Evolutionary conservation across 2,329 filamentous ascomycete genomes (phyloP).

Genomic region (Colletotrichum incanum): DNA sequence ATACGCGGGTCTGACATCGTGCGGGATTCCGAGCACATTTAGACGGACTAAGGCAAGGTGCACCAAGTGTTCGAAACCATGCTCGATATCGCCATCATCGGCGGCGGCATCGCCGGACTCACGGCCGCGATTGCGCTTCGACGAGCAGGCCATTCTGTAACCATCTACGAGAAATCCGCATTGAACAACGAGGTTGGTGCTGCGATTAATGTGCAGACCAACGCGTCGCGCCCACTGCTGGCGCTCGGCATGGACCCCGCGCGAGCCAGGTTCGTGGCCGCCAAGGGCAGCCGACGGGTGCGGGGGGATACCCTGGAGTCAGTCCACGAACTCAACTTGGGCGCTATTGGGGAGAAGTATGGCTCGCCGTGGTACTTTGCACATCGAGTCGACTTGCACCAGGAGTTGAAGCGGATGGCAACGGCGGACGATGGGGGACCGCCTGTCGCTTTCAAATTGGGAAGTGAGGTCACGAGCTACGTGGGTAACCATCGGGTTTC

Average conservation of each 20-base stretch:
- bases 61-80: neutral
- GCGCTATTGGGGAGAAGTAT: constrained; percentile 8
- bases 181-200: constrained; percentile 57
- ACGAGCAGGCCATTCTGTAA: constrained; percentile 52
- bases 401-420: constrained; percentile 53
- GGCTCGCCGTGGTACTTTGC: constrained; percentile 50
- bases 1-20: neutral
- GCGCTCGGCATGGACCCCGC: constrained; percentile 55
- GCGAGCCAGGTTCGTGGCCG: constrained; percentile 48
- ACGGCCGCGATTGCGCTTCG: constrained; percentile 53
- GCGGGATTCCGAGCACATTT: neutral
- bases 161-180: constrained; percentile 56
- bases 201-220: constrained; percentile 57
- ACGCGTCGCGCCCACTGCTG: constrained; percentile 54
- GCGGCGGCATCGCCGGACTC: constrained; percentile 57
- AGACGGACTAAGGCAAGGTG: too few species aligned
- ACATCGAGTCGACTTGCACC: constrained; percentile 60
- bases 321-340: constrained; percentile 43
- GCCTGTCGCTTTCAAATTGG: constrained; percentile 48
- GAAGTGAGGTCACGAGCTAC: constrained; percentile 47
- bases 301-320: constrained; percentile 25
- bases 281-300: constrained; percentile 43
- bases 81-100: constrained; percentile 49
- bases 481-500: constrained; percentile 44
- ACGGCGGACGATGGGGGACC: constrained; percentile 48